A percentile compares a stretch with the other conserved stretches of the same genome.
phyloP scores from a whole-genome alignment of 1,139 yeast species.

The Kodamaea alishanica region DNA sequence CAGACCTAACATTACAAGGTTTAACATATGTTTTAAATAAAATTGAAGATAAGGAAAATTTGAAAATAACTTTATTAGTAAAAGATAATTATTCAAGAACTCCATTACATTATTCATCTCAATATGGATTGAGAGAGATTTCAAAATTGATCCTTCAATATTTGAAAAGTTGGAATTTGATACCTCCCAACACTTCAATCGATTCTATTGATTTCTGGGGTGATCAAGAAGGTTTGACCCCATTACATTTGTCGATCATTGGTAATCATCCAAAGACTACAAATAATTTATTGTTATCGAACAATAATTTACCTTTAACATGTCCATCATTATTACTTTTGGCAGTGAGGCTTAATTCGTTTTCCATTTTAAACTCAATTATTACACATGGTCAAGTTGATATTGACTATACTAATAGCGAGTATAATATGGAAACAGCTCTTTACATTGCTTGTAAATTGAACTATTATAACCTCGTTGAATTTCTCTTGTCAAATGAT shows the following conservation, averaged over 20 bases:
- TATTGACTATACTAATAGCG: constrained; percentile 59
- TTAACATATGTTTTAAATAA: constrained; percentile 51
- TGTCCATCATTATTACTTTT: constrained; percentile 58
- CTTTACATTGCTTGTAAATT: constrained; percentile 74
- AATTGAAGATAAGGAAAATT: constrained; percentile 40
- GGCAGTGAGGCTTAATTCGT: constrained; percentile 68
- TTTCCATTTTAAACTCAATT: constrained; percentile 53
- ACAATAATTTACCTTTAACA: constrained; percentile 24
- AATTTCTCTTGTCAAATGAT: constrained; percentile 50
- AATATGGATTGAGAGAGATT: constrained; percentile 72
- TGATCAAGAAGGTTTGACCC: constrained; percentile 79
- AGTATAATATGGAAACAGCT: constrained; percentile 70
- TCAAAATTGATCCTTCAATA: constrained; percentile 54
- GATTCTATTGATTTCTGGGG: constrained; percentile 69
- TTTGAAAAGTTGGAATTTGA: constrained; percentile 27
- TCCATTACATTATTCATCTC: constrained; percentile 88
- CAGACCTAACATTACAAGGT: constrained; percentile 41
- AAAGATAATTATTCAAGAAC: constrained; percentile 77
- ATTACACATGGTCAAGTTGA: constrained; percentile 58
- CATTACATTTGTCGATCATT: constrained; percentile 76
- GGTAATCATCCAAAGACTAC: constrained; percentile 83
- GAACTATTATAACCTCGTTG: constrained; percentile 52
- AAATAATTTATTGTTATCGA: constrained; percentile 51
- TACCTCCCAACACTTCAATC: constrained; percentile 44
- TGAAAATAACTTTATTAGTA: constrained; percentile 54